A percentile compares a stretch with the other conserved stretches of the same genome.
Evolutionary conservation across 2,329 filamentous ascomycete genomes (phyloP).

Genomic region (Escovopsis sp.): DNA sequence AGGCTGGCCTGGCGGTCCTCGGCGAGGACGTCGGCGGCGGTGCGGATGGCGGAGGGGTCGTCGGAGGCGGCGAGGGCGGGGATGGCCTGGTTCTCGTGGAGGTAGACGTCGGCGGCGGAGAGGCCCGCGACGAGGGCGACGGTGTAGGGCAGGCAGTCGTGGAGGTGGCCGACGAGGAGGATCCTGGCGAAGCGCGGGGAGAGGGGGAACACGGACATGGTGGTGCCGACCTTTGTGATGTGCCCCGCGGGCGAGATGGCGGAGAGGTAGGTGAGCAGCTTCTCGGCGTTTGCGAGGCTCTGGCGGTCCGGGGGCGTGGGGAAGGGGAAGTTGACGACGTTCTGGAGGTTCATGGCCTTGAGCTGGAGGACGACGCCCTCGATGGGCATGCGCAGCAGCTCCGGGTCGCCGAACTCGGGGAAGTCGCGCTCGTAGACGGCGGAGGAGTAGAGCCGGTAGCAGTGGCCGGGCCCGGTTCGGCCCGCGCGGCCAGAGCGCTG

Average conservation of each 20-base stretch:
- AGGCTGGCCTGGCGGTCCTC: conserved; percentile 55
- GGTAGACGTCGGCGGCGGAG: conserved; percentile 76
- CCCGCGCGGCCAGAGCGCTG: conserved; percentile 90
- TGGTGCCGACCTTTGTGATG: conserved; percentile 64
- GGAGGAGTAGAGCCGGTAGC: conserved; percentile 86
- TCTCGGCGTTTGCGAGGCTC: conserved; percentile 71
- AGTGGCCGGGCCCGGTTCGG: conserved; percentile 89
- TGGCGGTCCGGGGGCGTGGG: conserved; percentile 73
- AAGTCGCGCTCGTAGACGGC: conserved; percentile 90
- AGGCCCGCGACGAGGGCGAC: conserved; percentile 80
- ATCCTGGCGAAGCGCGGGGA: conserved; percentile 86
- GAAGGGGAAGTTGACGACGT: conserved; percentile 89
- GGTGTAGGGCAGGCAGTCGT: conserved; percentile 71
- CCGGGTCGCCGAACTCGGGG: conserved; percentile 69
- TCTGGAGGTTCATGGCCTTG: conserved; percentile 84
- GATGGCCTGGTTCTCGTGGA: conserved; percentile 66
- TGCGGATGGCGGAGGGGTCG: conserved; percentile 35
- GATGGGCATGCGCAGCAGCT: conserved; percentile 80
- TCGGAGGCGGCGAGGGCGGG: conserved; percentile 36
- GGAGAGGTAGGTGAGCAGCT: conserved; percentile 69
- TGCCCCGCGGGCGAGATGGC: conserved; percentile 59
- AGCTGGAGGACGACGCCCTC: conserved; percentile 87
- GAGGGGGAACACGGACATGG: conserved; percentile 79
- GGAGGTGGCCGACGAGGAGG: conserved; percentile 70
- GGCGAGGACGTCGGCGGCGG: conserved; percentile 54